Conservation (phyloP, 371 early-diverging fungal genomes). For the Nosema muscidifuracis region DNA sequence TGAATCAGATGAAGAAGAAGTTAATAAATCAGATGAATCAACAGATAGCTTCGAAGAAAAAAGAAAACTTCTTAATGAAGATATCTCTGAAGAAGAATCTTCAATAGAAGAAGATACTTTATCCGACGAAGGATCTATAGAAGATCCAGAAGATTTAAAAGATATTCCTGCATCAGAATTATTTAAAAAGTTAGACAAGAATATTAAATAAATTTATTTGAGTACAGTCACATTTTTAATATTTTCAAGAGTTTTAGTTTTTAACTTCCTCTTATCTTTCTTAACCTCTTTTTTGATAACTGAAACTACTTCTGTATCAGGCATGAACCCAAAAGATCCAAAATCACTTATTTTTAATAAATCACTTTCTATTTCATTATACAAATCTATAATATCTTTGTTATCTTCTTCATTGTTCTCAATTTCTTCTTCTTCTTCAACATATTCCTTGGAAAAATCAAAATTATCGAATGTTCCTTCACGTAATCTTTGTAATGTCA, state of each 20-base stretch:
- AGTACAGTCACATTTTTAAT: constrained; percentile 38
- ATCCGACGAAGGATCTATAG: background rate
- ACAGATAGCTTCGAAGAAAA: background rate
- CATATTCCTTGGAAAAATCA: constrained; percentile 9
- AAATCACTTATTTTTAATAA: constrained; percentile 28
- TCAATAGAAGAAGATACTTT: constrained; percentile 7
- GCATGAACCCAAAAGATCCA: constrained; percentile 20
- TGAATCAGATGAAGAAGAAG: background rate
- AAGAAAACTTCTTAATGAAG: background rate
- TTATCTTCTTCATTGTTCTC: background rate
- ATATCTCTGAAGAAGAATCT: background rate
- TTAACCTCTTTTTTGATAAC: constrained; percentile 3
- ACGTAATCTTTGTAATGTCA: constrained; percentile 14
- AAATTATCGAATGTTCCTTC: constrained; percentile 41
- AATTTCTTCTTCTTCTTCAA: background rate
- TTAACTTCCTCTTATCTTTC: background rate
- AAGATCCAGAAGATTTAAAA: constrained; percentile 3
- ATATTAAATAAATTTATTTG: constrained; percentile 12
- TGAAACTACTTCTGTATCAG: constrained; percentile 16
- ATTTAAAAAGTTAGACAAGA: constrained; percentile 11
- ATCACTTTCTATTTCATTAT: constrained; percentile 40
- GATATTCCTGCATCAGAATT: constrained; percentile 4
- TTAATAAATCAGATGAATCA: background rate
- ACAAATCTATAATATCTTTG: constrained; percentile 18
- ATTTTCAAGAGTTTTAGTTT: constrained; percentile 5